Evolutionary conservation across 139 green algal species (phyloP), one percentile per base, ranked within the genome.

Genomic region (Desmodesmus armatus): DNA sequence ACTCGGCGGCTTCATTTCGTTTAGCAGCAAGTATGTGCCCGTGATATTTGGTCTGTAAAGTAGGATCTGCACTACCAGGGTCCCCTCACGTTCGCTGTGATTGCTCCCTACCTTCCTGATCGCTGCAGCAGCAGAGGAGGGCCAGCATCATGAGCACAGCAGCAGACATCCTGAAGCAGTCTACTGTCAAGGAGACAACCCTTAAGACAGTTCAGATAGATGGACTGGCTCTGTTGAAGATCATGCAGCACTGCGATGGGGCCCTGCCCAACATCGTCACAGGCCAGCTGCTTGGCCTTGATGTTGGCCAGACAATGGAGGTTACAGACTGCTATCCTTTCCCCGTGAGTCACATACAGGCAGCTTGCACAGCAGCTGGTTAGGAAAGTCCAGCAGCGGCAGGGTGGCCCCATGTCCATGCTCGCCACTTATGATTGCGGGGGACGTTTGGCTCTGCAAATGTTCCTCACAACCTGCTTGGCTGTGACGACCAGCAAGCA

Each of bases 261-360:
- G 87, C 87, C 41, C 67, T 92, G 63, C 94, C 94, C 0, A 78
- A 94, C 11, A 83, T 98, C 3, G 96, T 98, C 4, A 99, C 97
- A 2, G 98, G 98, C 2, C 96, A 99, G 92, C 93, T 99, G 71
- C 92, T 99, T 33, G 98, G 98, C 2, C 88, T 99, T 63, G 98
- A 99, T 82, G 96, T 99, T 31, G 96, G 97, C 0, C 78, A 92
- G 31, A 98, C 94, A 49, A 90, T 99, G 31, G 97, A 99, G 85
- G 94, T 99, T 67, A 99, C 98, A 17, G 95, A 99, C 86, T 98
- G 93, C 91, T 99, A 99, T 77, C 95, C 98, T 2, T 99, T 99
- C 83, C 98, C 98, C 58, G 96, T 98, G 84, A 84, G 93, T 69
- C 7, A 5, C 41, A 35, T 17, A 19, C 60, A 69, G 60, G 60